Evolutionary conservation across 129 eudicot species (phyloP).

Genomic region (Solidago caesia): DNA sequence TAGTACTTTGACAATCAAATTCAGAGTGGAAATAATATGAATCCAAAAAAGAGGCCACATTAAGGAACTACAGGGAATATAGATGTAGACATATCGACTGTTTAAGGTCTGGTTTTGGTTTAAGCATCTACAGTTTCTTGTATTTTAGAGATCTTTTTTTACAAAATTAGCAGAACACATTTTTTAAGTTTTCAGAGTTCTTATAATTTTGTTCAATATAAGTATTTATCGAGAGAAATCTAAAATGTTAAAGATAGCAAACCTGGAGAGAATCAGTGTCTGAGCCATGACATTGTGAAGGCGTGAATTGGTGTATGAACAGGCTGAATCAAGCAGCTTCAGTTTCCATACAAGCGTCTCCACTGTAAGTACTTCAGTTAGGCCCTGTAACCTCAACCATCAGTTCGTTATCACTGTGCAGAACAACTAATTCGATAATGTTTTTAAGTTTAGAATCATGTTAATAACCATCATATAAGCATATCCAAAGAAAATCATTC

Average conservation of each 20-base stretch:
- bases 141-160: too few relatives aligned
- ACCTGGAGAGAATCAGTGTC: constrained; percentile 74
- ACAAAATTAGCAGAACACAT: too few relatives aligned
- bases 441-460: neutral
- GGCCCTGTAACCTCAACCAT: constrained; percentile 49
- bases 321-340: constrained; percentile 61
- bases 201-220: neutral
- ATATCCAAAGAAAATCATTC: neutral
- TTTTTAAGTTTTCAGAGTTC: neutral
- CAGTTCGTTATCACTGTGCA: constrained; percentile 21
- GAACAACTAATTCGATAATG: neutral
- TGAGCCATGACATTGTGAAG: constrained; percentile 77
- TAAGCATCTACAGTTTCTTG: too few relatives aligned
- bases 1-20: too few relatives aligned
- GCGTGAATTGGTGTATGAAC: constrained; percentile 73
- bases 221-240: too few relatives aligned
- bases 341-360: constrained; percentile 78
- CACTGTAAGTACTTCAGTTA: constrained; percentile 40
- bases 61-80: too few relatives aligned
- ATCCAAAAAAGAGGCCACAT: too few relatives aligned
- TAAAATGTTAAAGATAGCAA: constrained; percentile 7
- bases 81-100: too few relatives aligned
- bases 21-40: too few relatives aligned
- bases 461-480: constrained; percentile 3
- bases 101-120: too few relatives aligned